phyloP scores from a whole-genome alignment of 208 protist genomes.

The Acanthamoeba healyi region DNA sequence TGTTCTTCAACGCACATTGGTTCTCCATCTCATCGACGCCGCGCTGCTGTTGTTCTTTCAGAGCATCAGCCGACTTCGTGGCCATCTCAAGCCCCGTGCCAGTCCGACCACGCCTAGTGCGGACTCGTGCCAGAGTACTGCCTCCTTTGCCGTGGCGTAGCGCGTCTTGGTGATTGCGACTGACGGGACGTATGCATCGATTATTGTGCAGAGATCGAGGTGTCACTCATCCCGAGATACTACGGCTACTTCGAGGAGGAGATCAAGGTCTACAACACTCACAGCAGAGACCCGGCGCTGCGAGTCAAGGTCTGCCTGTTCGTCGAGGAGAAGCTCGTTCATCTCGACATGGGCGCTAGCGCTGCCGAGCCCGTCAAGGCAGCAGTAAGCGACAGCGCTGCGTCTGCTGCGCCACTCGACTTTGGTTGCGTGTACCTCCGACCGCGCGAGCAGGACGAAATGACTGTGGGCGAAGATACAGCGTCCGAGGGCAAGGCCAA shows the following conservation, averaged over 20 bases:
- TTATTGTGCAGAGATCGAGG: neutral
- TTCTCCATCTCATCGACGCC: no score
- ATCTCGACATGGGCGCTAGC: neutral
- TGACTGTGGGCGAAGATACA: neutral
- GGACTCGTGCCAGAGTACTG: slow-evolving; percentile 16
- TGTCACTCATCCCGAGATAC: slow-evolving; percentile 5
- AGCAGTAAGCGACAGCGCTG: neutral
- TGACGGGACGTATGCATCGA: neutral
- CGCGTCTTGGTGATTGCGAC: neutral
- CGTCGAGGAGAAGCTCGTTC: slow-evolving; percentile 35
- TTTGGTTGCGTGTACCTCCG: slow-evolving; percentile 17
- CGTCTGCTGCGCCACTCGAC: neutral
- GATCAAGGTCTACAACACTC: slow-evolving; percentile 75
- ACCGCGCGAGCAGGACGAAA: neutral
- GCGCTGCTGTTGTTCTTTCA: neutral
- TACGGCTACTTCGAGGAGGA: slow-evolving; percentile 82
- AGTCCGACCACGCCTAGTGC: neutral
- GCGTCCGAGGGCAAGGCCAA: neutral
- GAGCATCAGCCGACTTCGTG: slow-evolving; percentile 15
- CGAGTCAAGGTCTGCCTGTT: slow-evolving; percentile 28
- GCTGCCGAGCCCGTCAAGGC: neutral
- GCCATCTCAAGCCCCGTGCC: slow-evolving; percentile 27
- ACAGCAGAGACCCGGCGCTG: slow-evolving; percentile 66
- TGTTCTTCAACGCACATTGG: neutral
- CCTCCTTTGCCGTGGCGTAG: neutral